Evolutionary conservation across 495 filamentous ascomycete genomes (phyloP), one percentile per base, ranked within the genome.

Genomic region (Niebla homalea): DNA sequence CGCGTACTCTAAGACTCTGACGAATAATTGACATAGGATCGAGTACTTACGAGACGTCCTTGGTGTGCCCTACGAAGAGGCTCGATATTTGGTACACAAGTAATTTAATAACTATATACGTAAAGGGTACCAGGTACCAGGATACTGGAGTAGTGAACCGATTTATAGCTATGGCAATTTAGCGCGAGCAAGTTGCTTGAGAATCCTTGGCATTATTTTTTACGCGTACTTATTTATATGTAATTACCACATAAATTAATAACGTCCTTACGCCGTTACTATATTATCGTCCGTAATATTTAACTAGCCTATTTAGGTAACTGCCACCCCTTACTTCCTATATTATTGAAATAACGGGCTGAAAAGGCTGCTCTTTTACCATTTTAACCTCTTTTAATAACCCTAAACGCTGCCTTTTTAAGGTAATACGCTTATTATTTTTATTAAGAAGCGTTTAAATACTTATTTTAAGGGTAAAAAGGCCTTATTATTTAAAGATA

Each of bases 11-110:
- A 4, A 29, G 5, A 5, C 11, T 0, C 19, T 22, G 22, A 48
- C 18, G 29, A 18, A 54, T 7, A 46, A 37, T 22, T 15, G 22
- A 16, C 39, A n/a, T 23, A 75, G 72, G 54, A 68, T 76, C 48
- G 67, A 74, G 51, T 77, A 76, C 59, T 67, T 76, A 29, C 67
- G 75, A 43, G 71, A 70, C 48, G 64, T 74, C 45, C 67, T 76
- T 19, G 73, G 72, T 32, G 70, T 70, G 4, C 66, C 70, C 29
- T 59, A 66, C 14, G 60, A 68, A 19, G 64, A 75, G 57, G 71
- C 72, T n/a, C 67, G 67, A 37, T 51, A 36, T 1, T 18, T 41
- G 11, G 21, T 41, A 16, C 5, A 41, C 8, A 6, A 19, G 8
- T 41, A 19, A 15, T 41, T 19, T 1, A 19, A n/a, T 37, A 10